Base-by-base conservation (phyloP, 1,284 basidiomycete genomes). In the Volvariella surrecta region DNA sequence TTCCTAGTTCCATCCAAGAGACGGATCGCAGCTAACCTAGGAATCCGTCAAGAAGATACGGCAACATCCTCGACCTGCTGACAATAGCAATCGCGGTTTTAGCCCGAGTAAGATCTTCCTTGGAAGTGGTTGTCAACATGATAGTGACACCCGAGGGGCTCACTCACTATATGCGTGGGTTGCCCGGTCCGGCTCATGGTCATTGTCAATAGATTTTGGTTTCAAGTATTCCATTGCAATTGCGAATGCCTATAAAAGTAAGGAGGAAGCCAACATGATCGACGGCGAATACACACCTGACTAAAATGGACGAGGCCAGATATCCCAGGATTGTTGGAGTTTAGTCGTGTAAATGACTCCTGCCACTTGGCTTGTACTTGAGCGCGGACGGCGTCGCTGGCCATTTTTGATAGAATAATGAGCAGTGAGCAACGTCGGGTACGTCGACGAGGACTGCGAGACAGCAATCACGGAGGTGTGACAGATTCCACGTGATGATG, bases 311-410 rank as follows among this genome's bases (percentile, higher is more conserved):
- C 63, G 7, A 87, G 66, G 8, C 84, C 83, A 8, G 73, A 61
- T 45, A 85, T 82, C 4, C 82, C 82, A 37, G 73, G 73, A 38
- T 79, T 66, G 8, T 64, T 62, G 18, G 72, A 68, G 53, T 87
- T 87, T 40, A 87, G 63, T 16, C 79, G 71, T 15, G 66, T 60
- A 55, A 86, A 85, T 0, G 79, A 68, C 21, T 79, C 72, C 50
- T 83, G 77, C 83, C 83, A 87, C 62, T 83, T 82, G 3, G 72
- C 64, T n/a, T 73, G 70, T 3, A 83, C 76, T 51, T 83, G 79
- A 1, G 70, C 67, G 31, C 69, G 69, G 15, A 82, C 60, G 21
- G 76, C 76, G 44, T 70, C 67, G 1, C 74, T 75, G 16, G 71
- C 68, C 75, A 76, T 77, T n/a, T n/a, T n/a, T n/a, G n/a, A n/a